Conservation (phyloP, 1,284 basidiomycete genomes). For the Ceratobasidium sp. region DNA sequence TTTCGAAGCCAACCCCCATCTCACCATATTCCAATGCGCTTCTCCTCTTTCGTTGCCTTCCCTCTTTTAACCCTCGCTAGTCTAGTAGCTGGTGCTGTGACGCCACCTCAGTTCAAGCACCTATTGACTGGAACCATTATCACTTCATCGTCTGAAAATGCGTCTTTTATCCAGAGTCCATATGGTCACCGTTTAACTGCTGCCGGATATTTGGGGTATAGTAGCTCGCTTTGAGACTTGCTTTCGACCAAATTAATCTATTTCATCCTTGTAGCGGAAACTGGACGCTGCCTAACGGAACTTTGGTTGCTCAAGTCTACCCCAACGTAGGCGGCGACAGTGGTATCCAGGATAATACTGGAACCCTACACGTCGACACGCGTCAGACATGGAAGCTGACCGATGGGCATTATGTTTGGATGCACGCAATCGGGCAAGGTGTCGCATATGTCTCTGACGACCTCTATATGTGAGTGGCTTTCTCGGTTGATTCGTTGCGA, state of each 20-base stretch:
- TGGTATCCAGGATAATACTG: constrained; percentile 42
- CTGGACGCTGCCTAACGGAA: constrained; percentile 27
- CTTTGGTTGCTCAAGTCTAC: constrained; percentile 34
- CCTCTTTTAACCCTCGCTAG: background rate
- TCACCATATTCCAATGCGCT: constrained; percentile 2
- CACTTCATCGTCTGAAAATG: constrained; percentile 38
- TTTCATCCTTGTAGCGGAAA: constrained; percentile 32
- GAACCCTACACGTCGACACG: constrained; percentile 40
- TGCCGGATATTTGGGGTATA: constrained; percentile 41
- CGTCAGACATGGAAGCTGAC: constrained; percentile 42
- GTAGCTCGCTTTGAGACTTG: too few relatives aligned
- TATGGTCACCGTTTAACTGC: constrained; percentile 42
- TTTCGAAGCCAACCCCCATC: background rate
- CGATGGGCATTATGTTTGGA: constrained; percentile 39
- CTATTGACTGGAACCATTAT: constrained; percentile 42
- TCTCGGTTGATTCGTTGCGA: background rate
- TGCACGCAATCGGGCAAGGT: constrained; percentile 40
- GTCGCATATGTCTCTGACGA: constrained; percentile 37
- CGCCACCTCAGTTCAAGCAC: constrained; percentile 38
- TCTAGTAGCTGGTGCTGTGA: constrained; percentile 8
- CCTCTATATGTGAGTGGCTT: constrained; percentile 36
- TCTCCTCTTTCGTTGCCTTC: background rate
- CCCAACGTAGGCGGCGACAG: constrained; percentile 43
- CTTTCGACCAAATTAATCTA: background rate
- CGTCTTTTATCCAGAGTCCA: constrained; percentile 35